These are phyloP conservation scores for Mycena vitilis DNA, from an alignment of 768 basidiomycete species.

Conservation along the genomic window DNA sequence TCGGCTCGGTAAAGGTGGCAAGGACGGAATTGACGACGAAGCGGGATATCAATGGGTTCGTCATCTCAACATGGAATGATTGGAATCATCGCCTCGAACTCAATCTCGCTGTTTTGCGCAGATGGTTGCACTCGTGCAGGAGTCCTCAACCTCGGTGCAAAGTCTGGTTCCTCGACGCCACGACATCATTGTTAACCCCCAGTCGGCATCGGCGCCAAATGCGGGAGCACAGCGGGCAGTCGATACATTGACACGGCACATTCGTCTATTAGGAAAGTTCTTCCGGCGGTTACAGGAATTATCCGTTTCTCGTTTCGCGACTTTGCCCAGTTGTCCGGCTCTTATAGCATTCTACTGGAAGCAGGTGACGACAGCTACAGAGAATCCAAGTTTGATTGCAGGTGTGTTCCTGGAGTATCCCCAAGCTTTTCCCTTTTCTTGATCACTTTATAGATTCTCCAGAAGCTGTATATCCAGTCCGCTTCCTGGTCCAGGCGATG, in stretches of 20 bases:
- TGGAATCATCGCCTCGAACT: neutral
- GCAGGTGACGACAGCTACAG: slow-evolving; percentile 79
- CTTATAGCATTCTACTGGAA: slow-evolving; percentile 86
- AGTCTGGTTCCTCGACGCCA: slow-evolving; percentile 69
- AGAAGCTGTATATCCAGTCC: slow-evolving; percentile 77
- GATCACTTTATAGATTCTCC: slow-evolving; percentile 61
- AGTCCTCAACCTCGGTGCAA: slow-evolving; percentile 67
- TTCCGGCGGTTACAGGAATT: slow-evolving; percentile 82
- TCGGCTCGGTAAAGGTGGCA: slow-evolving; percentile 54
- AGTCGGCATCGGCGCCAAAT: slow-evolving; percentile 47
- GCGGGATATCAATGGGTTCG: slow-evolving; percentile 62
- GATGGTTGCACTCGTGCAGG: slow-evolving; percentile 72
- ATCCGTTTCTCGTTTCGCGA: slow-evolving; percentile 66
- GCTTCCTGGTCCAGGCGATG: slow-evolving; percentile 86
- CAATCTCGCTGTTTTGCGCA: slow-evolving; percentile 40
- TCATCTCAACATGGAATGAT: slow-evolving; percentile 19
- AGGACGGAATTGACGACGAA: slow-evolving; percentile 57
- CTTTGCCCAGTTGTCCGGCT: slow-evolving; percentile 71
- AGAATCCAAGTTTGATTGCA: slow-evolving; percentile 63
- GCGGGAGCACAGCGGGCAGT: slow-evolving; percentile 57
- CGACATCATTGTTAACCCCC: slow-evolving; percentile 58
- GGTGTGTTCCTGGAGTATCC: slow-evolving; percentile 52
- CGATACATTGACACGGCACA: slow-evolving; percentile 72
- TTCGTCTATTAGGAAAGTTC: slow-evolving; percentile 81
- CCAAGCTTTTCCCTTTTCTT: neutral